phyloP scores from a whole-genome alignment of 805 yeast species.

The Lachancea fermentati region DNA sequence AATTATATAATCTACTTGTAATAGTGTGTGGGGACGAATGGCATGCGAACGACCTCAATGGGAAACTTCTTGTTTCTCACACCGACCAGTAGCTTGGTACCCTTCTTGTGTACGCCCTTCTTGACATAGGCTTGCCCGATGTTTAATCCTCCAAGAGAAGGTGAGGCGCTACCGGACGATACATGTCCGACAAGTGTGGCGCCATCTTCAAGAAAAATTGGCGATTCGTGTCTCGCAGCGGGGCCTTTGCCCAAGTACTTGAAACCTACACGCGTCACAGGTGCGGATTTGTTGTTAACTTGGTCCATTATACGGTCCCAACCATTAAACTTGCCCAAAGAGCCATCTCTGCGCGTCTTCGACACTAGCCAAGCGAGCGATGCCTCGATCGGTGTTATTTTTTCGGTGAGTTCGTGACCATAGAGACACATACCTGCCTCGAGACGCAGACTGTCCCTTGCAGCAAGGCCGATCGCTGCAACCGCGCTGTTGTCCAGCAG shows the following conservation, averaged over 20 bases:
- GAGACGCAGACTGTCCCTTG: constrained; percentile 88
- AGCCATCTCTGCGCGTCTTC: constrained; percentile 57
- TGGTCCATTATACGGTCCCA: constrained; percentile 62
- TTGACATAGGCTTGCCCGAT: constrained; percentile 88
- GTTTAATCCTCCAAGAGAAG: constrained; percentile 63
- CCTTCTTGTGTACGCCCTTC: constrained; percentile 64
- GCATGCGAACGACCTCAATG: constrained; percentile 74
- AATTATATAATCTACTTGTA: constrained; percentile 36
- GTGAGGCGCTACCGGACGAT: constrained; percentile 63
- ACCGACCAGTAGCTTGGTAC: constrained; percentile 64
- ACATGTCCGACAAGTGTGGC: constrained; percentile 47
- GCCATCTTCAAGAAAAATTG: constrained; percentile 53
- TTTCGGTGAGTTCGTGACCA: constrained; percentile 83
- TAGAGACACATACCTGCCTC: constrained; percentile 99
- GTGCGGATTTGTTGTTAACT: constrained; percentile 55
- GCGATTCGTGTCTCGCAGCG: constrained; percentile 80
- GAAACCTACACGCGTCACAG: constrained; percentile 68
- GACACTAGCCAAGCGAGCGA: constrained; percentile 87
- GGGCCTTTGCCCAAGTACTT: constrained; percentile 65
- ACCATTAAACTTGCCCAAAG: constrained; percentile 60
- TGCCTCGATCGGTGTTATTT: constrained; percentile 81
- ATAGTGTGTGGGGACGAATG: constrained; percentile 73
- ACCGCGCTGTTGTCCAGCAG: constrained; percentile 51
- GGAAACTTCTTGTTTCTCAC: constrained; percentile 80
- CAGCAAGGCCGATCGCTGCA: constrained; percentile 93